Evolutionary conservation across 352 stramenopile genomes (phyloP), one percentile per base, ranked within the genome.

Genomic region (Pilasporangium apinafurcum): DNA sequence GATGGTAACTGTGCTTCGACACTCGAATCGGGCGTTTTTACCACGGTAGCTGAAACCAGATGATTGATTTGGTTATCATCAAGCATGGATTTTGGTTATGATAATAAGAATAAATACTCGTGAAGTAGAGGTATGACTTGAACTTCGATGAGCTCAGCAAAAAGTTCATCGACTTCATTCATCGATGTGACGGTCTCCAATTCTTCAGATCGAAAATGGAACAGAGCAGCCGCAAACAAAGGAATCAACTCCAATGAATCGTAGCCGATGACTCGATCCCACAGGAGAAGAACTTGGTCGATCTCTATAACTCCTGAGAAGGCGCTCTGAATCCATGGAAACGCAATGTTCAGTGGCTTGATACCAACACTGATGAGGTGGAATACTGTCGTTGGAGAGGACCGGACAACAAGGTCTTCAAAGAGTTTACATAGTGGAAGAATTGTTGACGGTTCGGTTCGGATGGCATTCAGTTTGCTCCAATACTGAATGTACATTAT

Each of bases 271-370:
- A 90, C 54, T 21, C 74, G 78, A 37, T 92, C 79, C 79, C 79
- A 92, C 4, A 92, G 65, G 34, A 88, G 37, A 14, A 92, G 70
- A 27, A 92, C 56, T 49, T 92, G 72, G 8, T 76, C 43, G 35
- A 88, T 81, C 47, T 88, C 71, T 5, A 92, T 57, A 24, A 89
- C 53, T n/a, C 74, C 68, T 0, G 79, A 89, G 44, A 92, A 89
- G 16, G 70, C 79, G 39, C 60, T 61, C 37, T 92, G 79, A 38
- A 92, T 83, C 79, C 79, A 92, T 16, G 74, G 71, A 44, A 92
- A 92, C 16, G 68, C 79, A 31, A 92, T 70, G 37, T 82, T 68
- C 26, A 92, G 52, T 13, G 79, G 79, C 48, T 59, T 50, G 27
- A 92, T 48, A 18, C 68, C 69, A 21, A 76, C 54, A 52, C 68